These are phyloP conservation scores for Lichtheimia hyalospora DNA, from an alignment of 371 early-diverging fungal species.

Conservation along the genomic window DNA sequence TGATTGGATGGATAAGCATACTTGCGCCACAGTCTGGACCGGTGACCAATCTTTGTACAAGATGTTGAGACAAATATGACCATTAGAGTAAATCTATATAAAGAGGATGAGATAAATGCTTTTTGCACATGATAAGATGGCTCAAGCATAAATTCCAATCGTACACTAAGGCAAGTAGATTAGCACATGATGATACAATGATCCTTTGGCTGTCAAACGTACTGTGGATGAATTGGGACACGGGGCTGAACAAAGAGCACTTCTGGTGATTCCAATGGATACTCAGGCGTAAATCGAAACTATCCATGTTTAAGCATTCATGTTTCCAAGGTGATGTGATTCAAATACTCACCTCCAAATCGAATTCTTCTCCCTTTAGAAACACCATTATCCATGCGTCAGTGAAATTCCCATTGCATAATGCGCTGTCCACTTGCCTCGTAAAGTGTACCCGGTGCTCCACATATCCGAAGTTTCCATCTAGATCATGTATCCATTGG, in stretches of 20 bases:
- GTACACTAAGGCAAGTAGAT: neutral
- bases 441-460: slow-evolving; percentile 69
- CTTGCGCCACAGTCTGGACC: slow-evolving; percentile 89
- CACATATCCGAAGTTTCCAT: slow-evolving; percentile 65
- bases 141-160: no score
- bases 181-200: neutral
- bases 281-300: slow-evolving; percentile 82
- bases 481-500: slow-evolving; percentile 14
- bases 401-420: no score
- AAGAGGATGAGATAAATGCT: no score
- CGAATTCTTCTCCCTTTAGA: slow-evolving; percentile 59
- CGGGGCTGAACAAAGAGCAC: slow-evolving; percentile 71
- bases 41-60: slow-evolving; percentile 96
- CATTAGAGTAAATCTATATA: slow-evolving; percentile 82
- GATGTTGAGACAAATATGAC: slow-evolving; percentile 95
- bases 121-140: no score
- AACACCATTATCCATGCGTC: neutral
- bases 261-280: slow-evolving; percentile 88
- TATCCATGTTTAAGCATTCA: slow-evolving; percentile 14
- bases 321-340: neutral
- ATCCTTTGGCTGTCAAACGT: slow-evolving; percentile 20
- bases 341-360: slow-evolving; percentile 54
- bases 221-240: slow-evolving; percentile 86
- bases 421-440: slow-evolving; percentile 37
- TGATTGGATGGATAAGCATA: slow-evolving; percentile 92